A percentile compares a stretch with the other conserved stretches of the same genome.
These are phyloP conservation scores for Echinochloa phyllopogon DNA, from an alignment of 176 grass and related monocot genomes.

Conservation along the genomic window DNA sequence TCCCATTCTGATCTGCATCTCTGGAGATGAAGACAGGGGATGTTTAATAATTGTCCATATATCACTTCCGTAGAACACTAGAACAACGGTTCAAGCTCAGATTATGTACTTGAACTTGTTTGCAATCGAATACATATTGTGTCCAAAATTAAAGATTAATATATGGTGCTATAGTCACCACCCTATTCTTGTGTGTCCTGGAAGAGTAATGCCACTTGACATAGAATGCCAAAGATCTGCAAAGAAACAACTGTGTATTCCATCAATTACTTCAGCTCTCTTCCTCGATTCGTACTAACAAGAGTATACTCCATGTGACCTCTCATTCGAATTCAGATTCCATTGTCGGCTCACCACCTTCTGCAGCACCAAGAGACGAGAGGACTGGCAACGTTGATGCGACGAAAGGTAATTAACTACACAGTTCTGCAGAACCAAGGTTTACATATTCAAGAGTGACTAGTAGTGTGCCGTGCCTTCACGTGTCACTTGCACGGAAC, in stretches of 20 bases:
- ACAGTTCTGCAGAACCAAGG: background rate
- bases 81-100: background rate
- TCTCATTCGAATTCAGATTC: background rate
- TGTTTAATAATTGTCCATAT: background rate
- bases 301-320: background rate
- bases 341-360: background rate
- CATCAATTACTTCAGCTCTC: background rate
- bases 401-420: background rate
- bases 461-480: background rate
- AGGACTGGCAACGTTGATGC: background rate
- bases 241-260: background rate
- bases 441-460: background rate
- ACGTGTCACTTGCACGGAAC: background rate
- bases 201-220: background rate
- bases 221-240: background rate
- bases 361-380: background rate
- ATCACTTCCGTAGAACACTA: background rate
- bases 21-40: background rate
- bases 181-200: no score
- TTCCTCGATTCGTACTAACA: constrained; percentile 24
- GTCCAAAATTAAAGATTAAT: background rate
- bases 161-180: no score
- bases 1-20: background rate
- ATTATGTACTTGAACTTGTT: background rate
- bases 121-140: background rate